Conservation (phyloP, 2,329 filamentous ascomycete species). For the Zasmidium citrigriseum region DNA sequence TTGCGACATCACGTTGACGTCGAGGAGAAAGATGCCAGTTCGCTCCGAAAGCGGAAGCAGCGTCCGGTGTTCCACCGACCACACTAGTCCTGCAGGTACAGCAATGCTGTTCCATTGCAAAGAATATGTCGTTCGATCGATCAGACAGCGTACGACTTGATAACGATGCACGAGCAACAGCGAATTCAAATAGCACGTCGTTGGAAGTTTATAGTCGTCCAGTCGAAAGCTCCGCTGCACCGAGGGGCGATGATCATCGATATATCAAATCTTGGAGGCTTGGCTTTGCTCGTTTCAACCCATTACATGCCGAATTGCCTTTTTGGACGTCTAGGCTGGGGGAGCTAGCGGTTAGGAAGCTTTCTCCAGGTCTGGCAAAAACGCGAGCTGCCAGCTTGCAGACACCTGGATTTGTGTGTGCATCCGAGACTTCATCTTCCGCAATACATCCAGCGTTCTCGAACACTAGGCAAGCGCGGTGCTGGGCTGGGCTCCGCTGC, state of each 20-base stretch:
- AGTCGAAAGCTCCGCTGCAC: neutral
- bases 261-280: neutral
- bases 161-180: neutral
- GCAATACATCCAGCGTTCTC: conserved; percentile 21
- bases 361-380: conserved; percentile 16
- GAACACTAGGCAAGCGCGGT: neutral
- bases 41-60: conserved; percentile 4
- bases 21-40: neutral
- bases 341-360: neutral
- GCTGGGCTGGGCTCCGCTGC: neutral
- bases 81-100: neutral
- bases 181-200: neutral
- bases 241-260: neutral
- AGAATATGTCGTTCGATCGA: no score
- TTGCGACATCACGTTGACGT: neutral
- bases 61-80: conserved; percentile 1
- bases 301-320: neutral
- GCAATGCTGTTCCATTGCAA: neutral
- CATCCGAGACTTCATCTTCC: conserved; percentile 12
- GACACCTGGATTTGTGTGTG: neutral
- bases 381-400: neutral
- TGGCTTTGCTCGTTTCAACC: neutral
- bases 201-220: neutral
- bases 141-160: no score
- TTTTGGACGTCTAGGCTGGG: neutral